phyloP scores from a whole-genome alignment of 2,329 filamentous ascomycete species.

The Dactylellina leptospora region DNA sequence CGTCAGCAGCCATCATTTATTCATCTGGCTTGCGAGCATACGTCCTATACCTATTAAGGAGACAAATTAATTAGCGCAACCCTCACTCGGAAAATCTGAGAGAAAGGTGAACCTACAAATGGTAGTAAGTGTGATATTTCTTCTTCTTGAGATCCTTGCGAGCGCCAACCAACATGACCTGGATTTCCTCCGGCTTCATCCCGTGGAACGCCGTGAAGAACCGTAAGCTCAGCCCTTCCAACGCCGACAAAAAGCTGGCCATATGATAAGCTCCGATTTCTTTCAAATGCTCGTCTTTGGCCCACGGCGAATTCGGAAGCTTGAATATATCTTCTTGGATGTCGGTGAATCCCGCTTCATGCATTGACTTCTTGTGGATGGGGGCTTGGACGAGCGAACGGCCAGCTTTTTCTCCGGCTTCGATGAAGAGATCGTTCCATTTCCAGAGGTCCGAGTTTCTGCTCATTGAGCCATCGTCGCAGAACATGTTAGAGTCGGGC shows the following conservation, averaged over 20 bases:
- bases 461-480: slow-evolving; percentile 59
- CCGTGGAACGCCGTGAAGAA: slow-evolving; percentile 54
- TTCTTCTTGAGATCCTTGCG: slow-evolving; percentile 53
- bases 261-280: slow-evolving; percentile 56
- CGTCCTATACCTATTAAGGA: slow-evolving; percentile 27
- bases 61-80: background rate
- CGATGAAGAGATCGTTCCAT: slow-evolving; percentile 53
- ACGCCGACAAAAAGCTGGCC: slow-evolving; percentile 55
- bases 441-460: slow-evolving; percentile 20
- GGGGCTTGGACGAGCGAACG: slow-evolving; percentile 50
- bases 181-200: slow-evolving; percentile 42
- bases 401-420: slow-evolving; percentile 47
- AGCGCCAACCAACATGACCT: slow-evolving; percentile 52
- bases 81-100: background rate
- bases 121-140: slow-evolving; percentile 49
- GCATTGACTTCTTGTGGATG: slow-evolving; percentile 46
- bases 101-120: slow-evolving; percentile 61
- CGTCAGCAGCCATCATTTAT: no score
- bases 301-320: slow-evolving; percentile 68
- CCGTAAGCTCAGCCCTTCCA: slow-evolving; percentile 55
- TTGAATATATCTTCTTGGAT: slow-evolving; percentile 66
- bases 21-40: slow-evolving; percentile 40
- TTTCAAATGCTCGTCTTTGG: slow-evolving; percentile 59
- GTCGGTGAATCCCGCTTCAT: slow-evolving; percentile 66
- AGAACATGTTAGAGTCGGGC: slow-evolving; percentile 67